Evolutionary conservation across 208 protist species (phyloP).

Genomic region (Leishmania guyanensis): DNA sequence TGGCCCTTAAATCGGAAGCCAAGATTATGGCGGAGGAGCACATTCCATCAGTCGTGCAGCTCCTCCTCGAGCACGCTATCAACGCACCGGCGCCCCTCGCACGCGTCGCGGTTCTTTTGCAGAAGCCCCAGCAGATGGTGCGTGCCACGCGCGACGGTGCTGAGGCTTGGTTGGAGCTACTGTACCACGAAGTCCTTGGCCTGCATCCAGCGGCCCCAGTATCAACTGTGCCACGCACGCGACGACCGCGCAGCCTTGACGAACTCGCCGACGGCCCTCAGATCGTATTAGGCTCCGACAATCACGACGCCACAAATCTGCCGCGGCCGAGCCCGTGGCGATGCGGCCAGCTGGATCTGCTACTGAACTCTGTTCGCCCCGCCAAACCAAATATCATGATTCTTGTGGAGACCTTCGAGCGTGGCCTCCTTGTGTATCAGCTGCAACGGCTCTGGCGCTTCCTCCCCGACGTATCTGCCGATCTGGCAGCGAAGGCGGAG

Average conservation of each 20-base stretch:
- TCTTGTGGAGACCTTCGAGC: slow-evolving; percentile 38
- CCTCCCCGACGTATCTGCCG: slow-evolving; percentile 19
- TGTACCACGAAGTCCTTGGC: slow-evolving; percentile 26
- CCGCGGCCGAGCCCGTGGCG: slow-evolving; percentile 22
- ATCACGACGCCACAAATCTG: background rate
- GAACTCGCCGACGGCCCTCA: slow-evolving; percentile 29
- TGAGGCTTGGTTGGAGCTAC: slow-evolving; percentile 30
- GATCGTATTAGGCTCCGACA: no score
- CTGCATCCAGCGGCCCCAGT: background rate
- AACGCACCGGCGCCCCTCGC: slow-evolving; percentile 1
- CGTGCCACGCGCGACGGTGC: slow-evolving; percentile 13
- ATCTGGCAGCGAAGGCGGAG: slow-evolving; percentile 16
- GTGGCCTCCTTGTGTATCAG: slow-evolving; percentile 49
- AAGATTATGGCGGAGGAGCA: slow-evolving; percentile 6
- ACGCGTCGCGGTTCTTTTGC: slow-evolving; percentile 14
- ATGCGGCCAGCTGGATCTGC: slow-evolving; percentile 43
- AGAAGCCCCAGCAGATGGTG: slow-evolving; percentile 24
- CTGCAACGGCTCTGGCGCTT: slow-evolving; percentile 51
- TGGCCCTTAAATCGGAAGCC: background rate
- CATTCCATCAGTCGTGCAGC: background rate
- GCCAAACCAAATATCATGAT: slow-evolving; percentile 9
- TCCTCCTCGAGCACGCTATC: slow-evolving; percentile 20
- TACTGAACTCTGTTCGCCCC: slow-evolving; percentile 47
- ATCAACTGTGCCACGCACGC: background rate
- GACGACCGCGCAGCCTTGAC: slow-evolving; percentile 21